phyloP scores from a whole-genome alignment of 768 basidiomycete genomes.

The Amanita rubescens region DNA sequence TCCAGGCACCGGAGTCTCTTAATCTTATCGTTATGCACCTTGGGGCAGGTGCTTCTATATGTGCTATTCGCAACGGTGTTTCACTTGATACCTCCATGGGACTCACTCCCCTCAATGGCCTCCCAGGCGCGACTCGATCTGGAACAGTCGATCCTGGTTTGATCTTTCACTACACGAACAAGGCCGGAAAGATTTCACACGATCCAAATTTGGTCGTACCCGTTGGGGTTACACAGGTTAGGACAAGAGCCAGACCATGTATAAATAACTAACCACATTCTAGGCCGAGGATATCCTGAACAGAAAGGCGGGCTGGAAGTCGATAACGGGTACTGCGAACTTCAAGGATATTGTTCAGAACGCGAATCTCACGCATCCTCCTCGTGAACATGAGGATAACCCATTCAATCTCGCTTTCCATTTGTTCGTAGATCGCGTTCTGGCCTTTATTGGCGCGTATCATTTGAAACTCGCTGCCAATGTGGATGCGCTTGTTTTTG shows the following conservation, averaged over 20 bases:
- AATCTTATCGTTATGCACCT: constrained; percentile 83
- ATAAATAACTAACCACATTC: background rate
- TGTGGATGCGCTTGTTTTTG: constrained; percentile 78
- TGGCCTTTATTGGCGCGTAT: constrained; percentile 69
- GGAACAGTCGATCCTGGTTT: constrained; percentile 81
- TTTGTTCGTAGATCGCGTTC: constrained; percentile 70
- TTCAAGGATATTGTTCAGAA: constrained; percentile 60
- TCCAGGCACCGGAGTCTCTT: constrained; percentile 36
- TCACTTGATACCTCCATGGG: constrained; percentile 91
- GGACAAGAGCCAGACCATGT: background rate
- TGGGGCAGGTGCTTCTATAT: constrained; percentile 85
- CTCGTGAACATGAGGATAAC: constrained; percentile 22
- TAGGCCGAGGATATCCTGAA: constrained; percentile 71
- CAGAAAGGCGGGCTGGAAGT: constrained; percentile 70
- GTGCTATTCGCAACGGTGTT: constrained; percentile 63
- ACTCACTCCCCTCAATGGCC: constrained; percentile 79
- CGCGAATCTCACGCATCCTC: constrained; percentile 25
- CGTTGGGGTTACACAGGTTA: constrained; percentile 47
- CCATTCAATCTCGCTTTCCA: constrained; percentile 60
- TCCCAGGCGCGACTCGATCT: constrained; percentile 84
- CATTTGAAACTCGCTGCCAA: constrained; percentile 59
- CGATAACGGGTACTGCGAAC: constrained; percentile 74
- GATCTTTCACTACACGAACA: constrained; percentile 76
- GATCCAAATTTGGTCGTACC: constrained; percentile 36
- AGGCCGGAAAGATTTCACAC: constrained; percentile 46